phyloP scores from a whole-genome alignment of 345 rosid genomes.

The Mercurialis annua region DNA sequence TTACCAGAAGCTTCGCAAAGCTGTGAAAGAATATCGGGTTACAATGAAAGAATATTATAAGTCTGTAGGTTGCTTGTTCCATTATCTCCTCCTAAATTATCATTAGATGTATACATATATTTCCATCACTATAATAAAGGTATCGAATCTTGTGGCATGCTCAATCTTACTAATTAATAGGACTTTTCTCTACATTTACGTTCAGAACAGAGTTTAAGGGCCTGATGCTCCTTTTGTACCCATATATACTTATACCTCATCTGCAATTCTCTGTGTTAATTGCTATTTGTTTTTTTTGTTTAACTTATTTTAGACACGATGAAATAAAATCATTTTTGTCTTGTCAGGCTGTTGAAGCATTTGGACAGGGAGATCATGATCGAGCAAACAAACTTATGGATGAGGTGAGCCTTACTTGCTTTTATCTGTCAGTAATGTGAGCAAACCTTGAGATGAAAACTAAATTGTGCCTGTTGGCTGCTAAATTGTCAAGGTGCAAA shows the following conservation, averaged over 20 bases:
- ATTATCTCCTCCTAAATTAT: background rate
- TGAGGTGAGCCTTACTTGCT: constrained; percentile 23
- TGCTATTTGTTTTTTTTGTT: background rate
- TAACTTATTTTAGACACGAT: constrained; percentile 4
- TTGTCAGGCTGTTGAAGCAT: constrained; percentile 52
- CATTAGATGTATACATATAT: no score
- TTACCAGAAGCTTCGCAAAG: constrained; percentile 52
- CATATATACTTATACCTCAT: background rate
- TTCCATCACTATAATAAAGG: no score
- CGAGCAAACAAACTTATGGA: constrained; percentile 44
- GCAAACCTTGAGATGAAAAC: background rate
- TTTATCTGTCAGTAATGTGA: background rate
- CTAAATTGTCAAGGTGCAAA: background rate
- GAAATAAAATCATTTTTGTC: constrained; percentile 7
- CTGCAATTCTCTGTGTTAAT: constrained; percentile 1
- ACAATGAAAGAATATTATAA: constrained; percentile 53
- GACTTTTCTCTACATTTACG: background rate
- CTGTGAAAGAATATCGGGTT: constrained; percentile 46
- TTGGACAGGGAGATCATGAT: constrained; percentile 35
- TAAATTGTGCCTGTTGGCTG: background rate
- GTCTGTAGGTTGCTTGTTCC: constrained; percentile 38
- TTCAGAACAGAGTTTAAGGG: background rate
- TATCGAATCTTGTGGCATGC: background rate
- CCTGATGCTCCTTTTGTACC: background rate
- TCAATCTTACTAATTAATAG: background rate